These are phyloP conservation scores for Candida stauntonica DNA, from an alignment of 805 yeast genomes.

Conservation along the genomic window DNA sequence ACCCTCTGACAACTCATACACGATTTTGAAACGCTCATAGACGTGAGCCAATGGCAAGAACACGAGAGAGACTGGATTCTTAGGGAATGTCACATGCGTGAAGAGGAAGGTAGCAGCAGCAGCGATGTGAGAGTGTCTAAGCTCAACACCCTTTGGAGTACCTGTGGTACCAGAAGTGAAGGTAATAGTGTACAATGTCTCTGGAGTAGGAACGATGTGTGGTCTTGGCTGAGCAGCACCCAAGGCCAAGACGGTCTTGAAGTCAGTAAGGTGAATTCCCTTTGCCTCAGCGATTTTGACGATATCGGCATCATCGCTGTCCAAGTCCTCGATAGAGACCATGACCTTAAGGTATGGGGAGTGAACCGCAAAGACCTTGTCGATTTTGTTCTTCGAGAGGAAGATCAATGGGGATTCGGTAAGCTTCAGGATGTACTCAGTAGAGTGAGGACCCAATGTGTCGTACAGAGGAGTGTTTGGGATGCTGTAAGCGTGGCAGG, in stretches of 20 bases:
- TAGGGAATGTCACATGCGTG: constrained; percentile 30
- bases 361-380: constrained; percentile 42
- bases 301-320: constrained; percentile 30
- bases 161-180: constrained; percentile 80
- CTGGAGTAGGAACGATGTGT: constrained; percentile 45
- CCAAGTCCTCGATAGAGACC: constrained; percentile 50
- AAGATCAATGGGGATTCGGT: constrained; percentile 62
- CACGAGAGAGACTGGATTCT: constrained; percentile 30
- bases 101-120: constrained; percentile 45
- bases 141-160: constrained; percentile 64
- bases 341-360: constrained; percentile 45
- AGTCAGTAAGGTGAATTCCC: constrained; percentile 30
- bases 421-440: constrained; percentile 55
- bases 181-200: constrained; percentile 54
- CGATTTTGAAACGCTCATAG: constrained; percentile 44
- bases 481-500: constrained; percentile 54
- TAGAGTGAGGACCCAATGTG: constrained; percentile 54
- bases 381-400: constrained; percentile 48
- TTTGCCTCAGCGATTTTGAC: constrained; percentile 28
- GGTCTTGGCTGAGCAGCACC: constrained; percentile 41
- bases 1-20: constrained; percentile 43
- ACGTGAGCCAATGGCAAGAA: constrained; percentile 60
- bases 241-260: constrained; percentile 34
- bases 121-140: constrained; percentile 47
- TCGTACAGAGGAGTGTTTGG: constrained; percentile 54